phyloP scores from a whole-genome alignment of 2,329 filamentous ascomycete genomes.

The Furcasterigmium furcatum region DNA sequence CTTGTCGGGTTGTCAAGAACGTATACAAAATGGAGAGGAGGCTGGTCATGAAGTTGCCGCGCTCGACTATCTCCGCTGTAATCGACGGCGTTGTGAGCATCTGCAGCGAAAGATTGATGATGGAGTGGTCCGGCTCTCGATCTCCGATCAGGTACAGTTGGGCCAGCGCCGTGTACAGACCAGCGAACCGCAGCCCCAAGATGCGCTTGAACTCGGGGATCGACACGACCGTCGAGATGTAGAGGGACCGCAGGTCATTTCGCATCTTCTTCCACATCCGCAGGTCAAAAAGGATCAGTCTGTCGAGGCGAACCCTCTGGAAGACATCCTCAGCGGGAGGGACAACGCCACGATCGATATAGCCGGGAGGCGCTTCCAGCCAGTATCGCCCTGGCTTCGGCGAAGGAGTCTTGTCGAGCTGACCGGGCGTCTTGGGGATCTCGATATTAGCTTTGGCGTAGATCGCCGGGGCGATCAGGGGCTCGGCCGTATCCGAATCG shows the following conservation, averaged over 20 bases:
- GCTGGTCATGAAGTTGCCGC: constrained; percentile 93
- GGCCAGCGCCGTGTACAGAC: constrained; percentile 87
- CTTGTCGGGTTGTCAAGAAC: constrained; percentile 92
- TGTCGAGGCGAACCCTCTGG: constrained; percentile 86
- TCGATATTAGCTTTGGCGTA: constrained; percentile 64
- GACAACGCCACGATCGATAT: constrained; percentile 57
- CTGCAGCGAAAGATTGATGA: constrained; percentile 95
- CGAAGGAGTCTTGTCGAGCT: constrained; percentile 39
- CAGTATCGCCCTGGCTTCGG: constrained; percentile 77
- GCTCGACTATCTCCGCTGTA: constrained; percentile 89
- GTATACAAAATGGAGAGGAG: constrained; percentile 96
- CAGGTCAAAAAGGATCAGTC: constrained; percentile 90
- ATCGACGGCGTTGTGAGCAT: constrained; percentile 97
- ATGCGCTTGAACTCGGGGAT: constrained; percentile 96
- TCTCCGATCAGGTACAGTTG: constrained; percentile 96
- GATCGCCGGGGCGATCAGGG: constrained; percentile 58
- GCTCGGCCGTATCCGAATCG: constrained; percentile 69
- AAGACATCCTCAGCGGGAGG: constrained; percentile 83
- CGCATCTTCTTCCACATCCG: constrained; percentile 95
- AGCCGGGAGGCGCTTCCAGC: constrained; percentile 75
- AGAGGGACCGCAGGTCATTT: constrained; percentile 85
- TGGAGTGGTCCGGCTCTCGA: constrained; percentile 94
- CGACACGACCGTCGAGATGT: constrained; percentile 93
- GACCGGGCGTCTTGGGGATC: constrained; percentile 78
- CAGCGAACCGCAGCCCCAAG: constrained; percentile 88